Evolutionary conservation across 345 rosid species (phyloP).

Genomic region (Eucalyptus regnans): DNA sequence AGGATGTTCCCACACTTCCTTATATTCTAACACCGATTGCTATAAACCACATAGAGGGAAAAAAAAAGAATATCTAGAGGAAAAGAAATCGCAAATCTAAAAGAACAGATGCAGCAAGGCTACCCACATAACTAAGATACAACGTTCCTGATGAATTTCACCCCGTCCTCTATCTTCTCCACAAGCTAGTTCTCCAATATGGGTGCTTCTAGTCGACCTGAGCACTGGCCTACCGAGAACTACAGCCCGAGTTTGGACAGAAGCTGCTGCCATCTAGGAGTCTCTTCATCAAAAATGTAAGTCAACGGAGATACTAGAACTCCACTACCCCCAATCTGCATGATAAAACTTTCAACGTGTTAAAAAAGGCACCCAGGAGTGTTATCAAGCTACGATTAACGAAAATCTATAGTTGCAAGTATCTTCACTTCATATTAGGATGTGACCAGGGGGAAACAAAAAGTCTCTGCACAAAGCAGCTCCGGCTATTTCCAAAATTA

Average conservation of each 20-base stretch:
- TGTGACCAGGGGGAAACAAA: neutral
- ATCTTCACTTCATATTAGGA: neutral
- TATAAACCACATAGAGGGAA: neutral
- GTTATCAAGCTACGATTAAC: neutral
- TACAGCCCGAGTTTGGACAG: slow-evolving; percentile 41
- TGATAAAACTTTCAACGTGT: neutral
- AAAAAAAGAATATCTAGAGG: neutral
- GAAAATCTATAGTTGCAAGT: neutral
- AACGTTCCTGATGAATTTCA: neutral
- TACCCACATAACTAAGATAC: neutral
- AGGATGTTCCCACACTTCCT: neutral
- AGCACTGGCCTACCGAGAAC: neutral
- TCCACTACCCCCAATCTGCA: slow-evolving; percentile 93
- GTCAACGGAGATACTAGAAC: slow-evolving; percentile 86
- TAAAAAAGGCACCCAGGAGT: neutral
- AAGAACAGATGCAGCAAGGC: neutral
- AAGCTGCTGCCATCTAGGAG: slow-evolving; percentile 91
- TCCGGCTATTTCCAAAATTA: neutral
- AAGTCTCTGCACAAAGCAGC: neutral
- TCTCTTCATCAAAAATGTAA: slow-evolving; percentile 90
- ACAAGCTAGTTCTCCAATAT: neutral
- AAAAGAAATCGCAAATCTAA: neutral
- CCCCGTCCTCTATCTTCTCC: neutral
- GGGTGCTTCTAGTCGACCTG: neutral
- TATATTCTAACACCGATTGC: neutral